Evolutionary conservation across 2,329 filamentous ascomycete species (phyloP).

Genomic region (Bipolaris zeicola): DNA sequence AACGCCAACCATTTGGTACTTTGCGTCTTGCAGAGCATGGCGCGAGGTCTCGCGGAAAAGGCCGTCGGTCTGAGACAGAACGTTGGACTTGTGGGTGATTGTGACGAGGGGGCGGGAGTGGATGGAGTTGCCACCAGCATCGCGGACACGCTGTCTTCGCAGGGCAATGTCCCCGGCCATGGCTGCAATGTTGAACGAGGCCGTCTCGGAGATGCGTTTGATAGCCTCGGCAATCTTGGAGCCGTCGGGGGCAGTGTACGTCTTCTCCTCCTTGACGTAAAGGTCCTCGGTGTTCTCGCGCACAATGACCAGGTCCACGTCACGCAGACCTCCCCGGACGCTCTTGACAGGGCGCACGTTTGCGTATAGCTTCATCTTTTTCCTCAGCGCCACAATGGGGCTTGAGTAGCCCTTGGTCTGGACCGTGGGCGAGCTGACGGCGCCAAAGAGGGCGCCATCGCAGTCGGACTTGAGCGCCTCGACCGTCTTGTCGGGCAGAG

Average conservation of each 20-base stretch:
- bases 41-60: conserved; percentile 85
- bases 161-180: conserved; percentile 96
- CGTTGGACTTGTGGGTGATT: conserved; percentile 98
- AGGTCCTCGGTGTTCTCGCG: conserved; percentile 99
- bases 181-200: conserved; percentile 81
- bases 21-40: conserved; percentile 68
- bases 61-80: conserved; percentile 93
- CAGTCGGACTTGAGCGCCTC: conserved; percentile 88
- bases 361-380: conserved; percentile 92
- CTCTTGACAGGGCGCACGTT: conserved; percentile 97
- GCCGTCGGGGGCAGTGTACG: conserved; percentile 72
- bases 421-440: conserved; percentile 86
- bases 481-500: conserved; percentile 89
- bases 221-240: conserved; percentile 92
- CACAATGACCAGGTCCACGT: conserved; percentile 96
- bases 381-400: conserved; percentile 95
- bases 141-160: conserved; percentile 79
- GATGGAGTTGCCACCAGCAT: conserved; percentile 62
- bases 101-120: conserved; percentile 79
- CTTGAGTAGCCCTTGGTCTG: conserved; percentile 95
- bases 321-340: conserved; percentile 64
- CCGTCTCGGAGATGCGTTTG: conserved; percentile 91
- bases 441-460: conserved; percentile 94
- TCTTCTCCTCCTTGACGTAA: conserved; percentile 96
- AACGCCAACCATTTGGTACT: conserved; percentile 68